These are phyloP conservation scores for Hypoxylon crocopeplum DNA, from an alignment of 495 filamentous ascomycete species.

Conservation along the genomic window DNA sequence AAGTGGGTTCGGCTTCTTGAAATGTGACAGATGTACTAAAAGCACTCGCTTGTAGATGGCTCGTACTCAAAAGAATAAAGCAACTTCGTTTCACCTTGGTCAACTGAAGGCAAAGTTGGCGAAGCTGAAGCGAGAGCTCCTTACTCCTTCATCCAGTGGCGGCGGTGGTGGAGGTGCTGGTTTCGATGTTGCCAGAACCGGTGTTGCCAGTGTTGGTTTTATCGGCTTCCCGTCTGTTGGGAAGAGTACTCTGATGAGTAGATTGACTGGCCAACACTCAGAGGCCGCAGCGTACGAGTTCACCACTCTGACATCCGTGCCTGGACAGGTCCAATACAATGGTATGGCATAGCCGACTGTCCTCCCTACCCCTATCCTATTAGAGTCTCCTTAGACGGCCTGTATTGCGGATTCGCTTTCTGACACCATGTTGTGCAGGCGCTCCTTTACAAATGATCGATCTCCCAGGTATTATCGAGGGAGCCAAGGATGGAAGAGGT, in stretches of 20 bases:
- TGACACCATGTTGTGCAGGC: constrained; percentile 46
- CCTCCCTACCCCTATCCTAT: constrained; percentile 9
- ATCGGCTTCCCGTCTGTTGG: constrained; percentile 94
- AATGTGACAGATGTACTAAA: constrained; percentile 25
- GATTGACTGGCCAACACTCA: constrained; percentile 93
- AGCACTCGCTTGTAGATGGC: constrained; percentile 69
- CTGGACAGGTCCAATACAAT: constrained; percentile 95
- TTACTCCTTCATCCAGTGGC: constrained; percentile 82
- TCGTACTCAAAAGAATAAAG: constrained; percentile 97
- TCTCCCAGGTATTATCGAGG: constrained; percentile 97
- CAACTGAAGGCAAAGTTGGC: constrained; percentile 99
- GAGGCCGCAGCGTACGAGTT: constrained; percentile 98
- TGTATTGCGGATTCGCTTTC: constrained; percentile 3
- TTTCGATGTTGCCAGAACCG: constrained; percentile 97
- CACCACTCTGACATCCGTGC: constrained; percentile 96
- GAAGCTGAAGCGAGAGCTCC: constrained; percentile 93
- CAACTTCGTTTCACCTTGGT: constrained; percentile 84
- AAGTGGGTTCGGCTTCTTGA: constrained; percentile 39
- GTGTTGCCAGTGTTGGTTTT: constrained; percentile 93
- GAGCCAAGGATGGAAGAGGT: constrained; percentile 97
- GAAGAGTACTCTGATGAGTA: constrained; percentile 96
- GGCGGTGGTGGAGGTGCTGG: constrained; percentile 87
- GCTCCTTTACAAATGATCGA: constrained; percentile 99
- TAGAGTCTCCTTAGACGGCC: neutral
- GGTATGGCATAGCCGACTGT: constrained; percentile 47